A percentile compares a stretch with the other conserved stretches of the same genome.
These are phyloP conservation scores for Neurospora tetrasperma DNA, from an alignment of 495 filamentous ascomycete species.

Conservation along the genomic window DNA sequence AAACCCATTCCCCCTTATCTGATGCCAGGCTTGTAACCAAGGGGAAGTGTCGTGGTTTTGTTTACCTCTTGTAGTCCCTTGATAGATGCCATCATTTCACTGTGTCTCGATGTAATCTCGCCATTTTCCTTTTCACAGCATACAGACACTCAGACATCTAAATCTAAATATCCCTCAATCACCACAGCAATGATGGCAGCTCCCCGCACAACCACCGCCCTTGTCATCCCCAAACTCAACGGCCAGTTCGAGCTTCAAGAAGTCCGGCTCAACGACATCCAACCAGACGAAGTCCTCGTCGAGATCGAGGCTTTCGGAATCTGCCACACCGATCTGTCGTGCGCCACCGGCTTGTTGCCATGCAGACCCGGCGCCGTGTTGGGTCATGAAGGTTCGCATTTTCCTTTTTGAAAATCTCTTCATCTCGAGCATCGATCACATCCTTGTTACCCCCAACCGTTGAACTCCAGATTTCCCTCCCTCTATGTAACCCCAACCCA, in stretches of 20 bases:
- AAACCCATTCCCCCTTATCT: background rate
- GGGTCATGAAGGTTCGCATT: conserved; percentile 53
- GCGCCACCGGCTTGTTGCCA: conserved; percentile 23
- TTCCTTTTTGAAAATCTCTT: too few species aligned
- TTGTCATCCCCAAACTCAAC: conserved; percentile 19
- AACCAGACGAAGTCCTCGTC: conserved; percentile 61
- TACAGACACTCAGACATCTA: background rate
- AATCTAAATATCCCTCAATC: background rate
- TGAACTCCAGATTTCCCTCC: background rate
- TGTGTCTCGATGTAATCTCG: background rate
- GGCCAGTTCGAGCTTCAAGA: conserved; percentile 15
- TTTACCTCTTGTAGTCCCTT: background rate
- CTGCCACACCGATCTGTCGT: conserved; percentile 62
- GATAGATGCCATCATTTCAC: background rate
- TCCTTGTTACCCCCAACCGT: background rate
- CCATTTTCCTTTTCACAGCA: background rate
- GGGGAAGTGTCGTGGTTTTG: background rate
- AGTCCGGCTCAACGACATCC: conserved; percentile 14
- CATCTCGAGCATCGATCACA: too few species aligned
- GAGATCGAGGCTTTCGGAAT: conserved; percentile 65
- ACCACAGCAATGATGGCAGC: background rate
- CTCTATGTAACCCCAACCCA: background rate
- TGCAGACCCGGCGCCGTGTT: conserved; percentile 53
- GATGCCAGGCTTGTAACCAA: background rate
- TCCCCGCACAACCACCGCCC: conserved; percentile 19